Evolutionary conservation across 495 filamentous ascomycete species (phyloP), one percentile per base, ranked within the genome.

Genomic region (Aspergillus asperescens): DNA sequence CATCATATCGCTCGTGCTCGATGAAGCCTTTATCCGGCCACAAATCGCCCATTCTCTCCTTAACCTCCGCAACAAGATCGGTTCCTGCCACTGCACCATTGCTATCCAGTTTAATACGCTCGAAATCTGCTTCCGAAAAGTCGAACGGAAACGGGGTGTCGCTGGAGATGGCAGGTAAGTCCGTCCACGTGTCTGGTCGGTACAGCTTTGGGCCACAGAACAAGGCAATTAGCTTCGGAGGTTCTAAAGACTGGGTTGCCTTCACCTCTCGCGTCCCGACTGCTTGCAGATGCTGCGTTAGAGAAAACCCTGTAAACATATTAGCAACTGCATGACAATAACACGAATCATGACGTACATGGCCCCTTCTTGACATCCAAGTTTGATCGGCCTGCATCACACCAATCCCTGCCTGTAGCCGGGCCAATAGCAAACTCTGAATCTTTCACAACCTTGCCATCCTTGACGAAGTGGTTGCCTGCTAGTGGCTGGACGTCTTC

Each of bases 21-120:
- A 67, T 64, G 20, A 68, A 65, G 8, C 66, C 67, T 50, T 67
- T 62, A 31, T 64, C 65, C 2, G 66, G 68, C 60, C 66, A 71
- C 42, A 65, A 48, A 62, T 65, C 58, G 35, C 61, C 61, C 52
- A 69, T 10, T 40, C 23, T 60, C 55, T 69, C 62, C 55, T 66
- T 69, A 37, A 56, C 55, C 52, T 61, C 60, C 8, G 52, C 42
- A 53, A 64, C 50, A 58, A 66, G 61, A 22, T 68, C 65, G 16
- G 67, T 69, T 52, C 65, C 66, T 52, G 61, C 62, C 32, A 66
- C 57, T 40, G 63, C 64, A 34, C 51, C 60, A 55, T 66, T 55
- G 43, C 59, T 55, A 58, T 65, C 63, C 39, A 37, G 15, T 42
- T 64, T 67, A 9, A 70, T 69, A 23, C 56, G 47, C 54, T 65